A percentile compares a stretch with the other conserved stretches of the same genome.
phyloP scores from a whole-genome alignment of 805 yeast genomes.

The Ogataea degrootiae region DNA sequence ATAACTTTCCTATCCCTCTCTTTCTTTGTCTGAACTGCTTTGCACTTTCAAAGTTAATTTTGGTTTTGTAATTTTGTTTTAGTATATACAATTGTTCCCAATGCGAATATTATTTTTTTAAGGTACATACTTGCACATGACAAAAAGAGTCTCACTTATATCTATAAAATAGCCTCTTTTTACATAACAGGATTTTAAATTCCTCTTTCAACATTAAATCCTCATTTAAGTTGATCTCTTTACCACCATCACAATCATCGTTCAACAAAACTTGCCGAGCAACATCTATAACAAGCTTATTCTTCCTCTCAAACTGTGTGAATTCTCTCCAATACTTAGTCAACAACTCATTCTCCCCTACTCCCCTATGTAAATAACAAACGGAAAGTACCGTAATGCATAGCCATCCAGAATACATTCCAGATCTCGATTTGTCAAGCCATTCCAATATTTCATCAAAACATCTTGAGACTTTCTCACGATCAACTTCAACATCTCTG shows the following conservation, averaged over 20 bases:
- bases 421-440: slow-evolving; percentile 6
- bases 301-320: slow-evolving; percentile 5
- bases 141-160: no score
- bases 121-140: no score
- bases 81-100: no score
- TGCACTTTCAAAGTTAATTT: no score
- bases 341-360: no score
- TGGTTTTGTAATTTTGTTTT: no score
- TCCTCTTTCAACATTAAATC: slow-evolving; percentile 12
- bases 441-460: slow-evolving; percentile 8
- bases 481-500: no score
- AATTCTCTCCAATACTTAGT: background rate
- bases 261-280: background rate
- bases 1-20: background rate
- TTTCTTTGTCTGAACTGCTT: no score
- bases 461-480: no score
- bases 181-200: slow-evolving; percentile 9
- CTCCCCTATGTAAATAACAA: background rate
- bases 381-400: slow-evolving; percentile 4
- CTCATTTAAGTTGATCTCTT: slow-evolving; percentile 3
- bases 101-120: no score
- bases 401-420: slow-evolving; percentile 8
- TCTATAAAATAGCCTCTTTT: slow-evolving; percentile 4
- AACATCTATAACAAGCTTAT: background rate
- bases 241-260: background rate